Base-by-base conservation (phyloP, 2,329 filamentous ascomycete species). In the Epichloe sibirici region DNA sequence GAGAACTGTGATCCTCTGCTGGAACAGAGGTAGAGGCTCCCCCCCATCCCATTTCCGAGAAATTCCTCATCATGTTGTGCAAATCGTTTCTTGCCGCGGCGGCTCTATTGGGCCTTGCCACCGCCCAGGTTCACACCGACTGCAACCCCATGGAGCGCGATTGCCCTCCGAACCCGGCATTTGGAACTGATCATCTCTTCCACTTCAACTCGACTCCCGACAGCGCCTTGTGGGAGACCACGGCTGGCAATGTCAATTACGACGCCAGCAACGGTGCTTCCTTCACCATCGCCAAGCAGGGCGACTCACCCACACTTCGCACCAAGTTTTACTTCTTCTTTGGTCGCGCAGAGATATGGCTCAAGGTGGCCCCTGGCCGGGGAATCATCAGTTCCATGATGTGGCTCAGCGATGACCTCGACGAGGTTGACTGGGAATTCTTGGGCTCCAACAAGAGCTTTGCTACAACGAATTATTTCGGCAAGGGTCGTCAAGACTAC, bases 391-490 rank as follows among this genome's bases (percentile, higher is more conserved):
- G 83, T 62, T 82, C 86, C 56, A 83, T 94, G 62, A 90, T 95
- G 65, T 77, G 91, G 67, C 76, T 93, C 58, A 91, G 86, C 49
- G 85, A 93, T 59, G 84, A 90, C 60, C 76, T 91, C 13, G 90
- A 95, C 65, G 88, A 95, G 69, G 83, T 95, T 42, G 90, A 95
- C 64, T 91, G 88, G 80, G 88, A 93, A 64, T 86, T 88, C 63
- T 76, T 89, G 54, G 88, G 88, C 45, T 76, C 76, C 53, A 83
- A 88, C 62, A 68, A 71, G 52, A 79, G 74, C 15, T 69, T 75
- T 37, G 85, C 79, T 8, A 76, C 86, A 60, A 84, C 80, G 59
- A 90, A 91, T 72, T 91, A 85, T 70, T 91, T 86, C 61, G 84
- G 86, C 65, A 89, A 90, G 72, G 87, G 86, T 48, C 73, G 69